Percentiles rank a stretch among this genome's conserved stretches.
Evolutionary conservation across 805 yeast species (phyloP).

Genomic region (Hanseniaspora hatyaiensis): DNA sequence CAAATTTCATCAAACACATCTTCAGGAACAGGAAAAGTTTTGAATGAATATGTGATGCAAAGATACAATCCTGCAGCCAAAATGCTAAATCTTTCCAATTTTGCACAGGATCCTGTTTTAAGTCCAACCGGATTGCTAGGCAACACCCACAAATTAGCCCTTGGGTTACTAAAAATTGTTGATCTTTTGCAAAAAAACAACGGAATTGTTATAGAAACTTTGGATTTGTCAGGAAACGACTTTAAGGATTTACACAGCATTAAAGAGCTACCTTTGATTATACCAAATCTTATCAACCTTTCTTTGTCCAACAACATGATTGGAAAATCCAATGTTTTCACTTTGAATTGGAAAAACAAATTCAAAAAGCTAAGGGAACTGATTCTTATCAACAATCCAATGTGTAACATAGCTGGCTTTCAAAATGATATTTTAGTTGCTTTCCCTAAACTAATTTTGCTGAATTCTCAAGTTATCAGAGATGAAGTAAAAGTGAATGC

Average conservation of each 20-base stretch:
- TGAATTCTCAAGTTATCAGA: conserved; percentile 69
- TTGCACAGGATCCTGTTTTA: conserved; percentile 24
- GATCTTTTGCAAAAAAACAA: conserved; percentile 28
- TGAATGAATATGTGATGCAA: conserved; percentile 38
- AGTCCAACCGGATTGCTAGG: conserved; percentile 14
- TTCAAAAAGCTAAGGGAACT: conserved; percentile 64
- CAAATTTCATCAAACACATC: conserved; percentile 11
- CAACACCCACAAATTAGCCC: conserved; percentile 2
- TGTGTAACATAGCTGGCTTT: conserved; percentile 38
- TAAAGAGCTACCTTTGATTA: conserved; percentile 56
- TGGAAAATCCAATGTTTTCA: conserved; percentile 34
- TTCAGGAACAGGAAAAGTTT: conserved; percentile 12
- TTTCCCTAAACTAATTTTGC: conserved; percentile 69
- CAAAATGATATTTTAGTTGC: conserved; percentile 51
- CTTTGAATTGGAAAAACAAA: conserved; percentile 64
- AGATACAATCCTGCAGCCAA: conserved; percentile 56
- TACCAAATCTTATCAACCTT: conserved; percentile 65
- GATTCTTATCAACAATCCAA: conserved; percentile 67
- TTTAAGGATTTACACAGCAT: conserved; percentile 50
- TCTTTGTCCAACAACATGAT: conserved; percentile 71
- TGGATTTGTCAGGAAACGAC: conserved; percentile 57
- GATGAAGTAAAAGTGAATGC: conserved; percentile 50
- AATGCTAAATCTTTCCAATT: conserved; percentile 56
- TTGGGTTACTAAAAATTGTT: conserved; percentile 59
- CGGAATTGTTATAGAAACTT: conserved; percentile 44